These are phyloP conservation scores for Citrus inodora DNA, from an alignment of 345 rosid genomes.

Conservation along the genomic window DNA sequence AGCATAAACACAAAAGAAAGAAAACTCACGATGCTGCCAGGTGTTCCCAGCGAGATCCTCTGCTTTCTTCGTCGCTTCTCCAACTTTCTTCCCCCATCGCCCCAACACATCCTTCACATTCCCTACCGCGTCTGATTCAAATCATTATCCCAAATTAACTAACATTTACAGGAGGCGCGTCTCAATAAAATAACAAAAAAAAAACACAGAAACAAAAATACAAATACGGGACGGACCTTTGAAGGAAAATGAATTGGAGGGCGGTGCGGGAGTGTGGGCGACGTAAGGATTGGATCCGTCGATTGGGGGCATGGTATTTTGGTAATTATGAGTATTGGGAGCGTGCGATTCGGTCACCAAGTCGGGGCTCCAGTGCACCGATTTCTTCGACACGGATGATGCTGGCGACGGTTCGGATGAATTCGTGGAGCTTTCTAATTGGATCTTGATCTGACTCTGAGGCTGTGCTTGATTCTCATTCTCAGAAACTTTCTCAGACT, in stretches of 20 bases:
- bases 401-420: constrained; percentile 21
- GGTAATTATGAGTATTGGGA: constrained; percentile 10
- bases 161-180: background rate
- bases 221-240: constrained; percentile 36
- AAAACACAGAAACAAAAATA: background rate
- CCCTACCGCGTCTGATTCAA: constrained; percentile 48
- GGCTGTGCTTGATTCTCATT: constrained; percentile 9
- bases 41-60: constrained; percentile 46
- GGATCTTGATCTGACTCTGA: constrained; percentile 20
- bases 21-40: constrained; percentile 36
- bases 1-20: background rate
- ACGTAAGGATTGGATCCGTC: constrained; percentile 55
- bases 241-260: constrained; percentile 36
- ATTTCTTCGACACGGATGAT: constrained; percentile 44
- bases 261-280: constrained; percentile 33
- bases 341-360: constrained; percentile 53
- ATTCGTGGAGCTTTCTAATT: constrained; percentile 22
- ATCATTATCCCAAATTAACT: constrained; percentile 3
- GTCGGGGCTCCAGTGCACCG: constrained; percentile 74
- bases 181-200: background rate
- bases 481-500: constrained; percentile 13
- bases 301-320: constrained; percentile 11
- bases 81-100: constrained; percentile 40
- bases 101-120: constrained; percentile 37
- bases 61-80: constrained; percentile 40